phyloP scores from a whole-genome alignment of 352 stramenopile genomes.

The Phytopythium boreale region DNA sequence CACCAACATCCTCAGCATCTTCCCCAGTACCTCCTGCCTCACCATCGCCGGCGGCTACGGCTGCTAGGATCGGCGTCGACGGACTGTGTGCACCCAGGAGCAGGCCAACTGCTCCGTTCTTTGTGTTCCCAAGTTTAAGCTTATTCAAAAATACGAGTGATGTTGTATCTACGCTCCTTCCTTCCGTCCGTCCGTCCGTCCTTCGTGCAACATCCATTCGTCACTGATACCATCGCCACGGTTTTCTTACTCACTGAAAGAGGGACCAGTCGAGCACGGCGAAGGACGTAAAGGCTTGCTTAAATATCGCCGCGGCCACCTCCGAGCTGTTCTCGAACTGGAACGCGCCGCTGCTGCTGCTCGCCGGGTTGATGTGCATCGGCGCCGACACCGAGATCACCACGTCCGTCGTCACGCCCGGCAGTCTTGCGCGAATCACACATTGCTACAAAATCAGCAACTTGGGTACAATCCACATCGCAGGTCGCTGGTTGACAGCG shows the following conservation, averaged over 20 bases:
- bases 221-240: not conserved
- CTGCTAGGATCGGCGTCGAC: constrained; percentile 14
- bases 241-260: constrained; percentile 24
- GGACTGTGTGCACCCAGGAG: not conserved
- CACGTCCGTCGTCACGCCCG: constrained; percentile 72
- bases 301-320: constrained; percentile 68
- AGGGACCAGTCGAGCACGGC: constrained; percentile 69
- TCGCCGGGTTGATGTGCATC: constrained; percentile 70
- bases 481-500: too few species aligned
- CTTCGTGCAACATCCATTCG: too few species aligned
- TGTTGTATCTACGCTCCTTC: not conserved
- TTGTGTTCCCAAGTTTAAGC: not conserved
- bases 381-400: constrained; percentile 79
- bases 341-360: constrained; percentile 61
- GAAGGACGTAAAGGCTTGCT: constrained; percentile 65
- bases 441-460: too few species aligned
- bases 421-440: too few species aligned
- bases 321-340: constrained; percentile 67
- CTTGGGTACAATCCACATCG: too few species aligned
- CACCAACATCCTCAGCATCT: constrained; percentile 64
- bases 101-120: not conserved
- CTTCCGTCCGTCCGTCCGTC: not conserved
- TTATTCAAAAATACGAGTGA: not conserved
- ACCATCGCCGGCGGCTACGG: constrained; percentile 51
- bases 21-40: constrained; percentile 45